phyloP scores from a whole-genome alignment of 2,329 filamentous ascomycete species.

The Penicillium sclerotigenum region DNA sequence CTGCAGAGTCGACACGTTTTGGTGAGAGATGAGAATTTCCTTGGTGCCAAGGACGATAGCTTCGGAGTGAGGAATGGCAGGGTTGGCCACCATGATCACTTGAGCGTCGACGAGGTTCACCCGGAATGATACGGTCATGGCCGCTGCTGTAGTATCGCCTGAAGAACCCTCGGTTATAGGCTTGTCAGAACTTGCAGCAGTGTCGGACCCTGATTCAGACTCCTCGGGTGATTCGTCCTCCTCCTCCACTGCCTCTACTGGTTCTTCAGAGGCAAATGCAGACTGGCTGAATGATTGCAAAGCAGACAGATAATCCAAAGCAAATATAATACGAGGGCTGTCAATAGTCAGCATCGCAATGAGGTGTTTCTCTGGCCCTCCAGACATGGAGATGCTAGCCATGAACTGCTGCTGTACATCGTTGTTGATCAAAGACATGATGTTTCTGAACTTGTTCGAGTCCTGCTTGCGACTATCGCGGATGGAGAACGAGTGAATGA shows the following conservation, averaged over 20 bases:
- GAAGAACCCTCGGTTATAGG: slow-evolving; percentile 22
- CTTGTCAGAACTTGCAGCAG: slow-evolving; percentile 26
- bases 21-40: slow-evolving; percentile 86
- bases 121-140: slow-evolving; percentile 79
- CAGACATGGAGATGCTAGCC: slow-evolving; percentile 91
- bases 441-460: slow-evolving; percentile 93
- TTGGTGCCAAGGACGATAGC: slow-evolving; percentile 94
- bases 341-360: slow-evolving; percentile 93
- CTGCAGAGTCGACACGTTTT: slow-evolving; percentile 90
- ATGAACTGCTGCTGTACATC: slow-evolving; percentile 93
- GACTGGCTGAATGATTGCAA: slow-evolving; percentile 77
- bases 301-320: slow-evolving; percentile 90
- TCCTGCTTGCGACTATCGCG: slow-evolving; percentile 84
- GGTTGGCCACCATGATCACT: slow-evolving; percentile 93
- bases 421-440: slow-evolving; percentile 96
- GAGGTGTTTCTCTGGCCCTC: slow-evolving; percentile 73
- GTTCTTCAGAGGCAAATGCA: slow-evolving; percentile 59
- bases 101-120: slow-evolving; percentile 95
- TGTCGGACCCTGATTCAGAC: slow-evolving; percentile 36
- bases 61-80: slow-evolving; percentile 82
- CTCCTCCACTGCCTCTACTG: slow-evolving; percentile 31
- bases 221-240: slow-evolving; percentile 36
- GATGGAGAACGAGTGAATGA: slow-evolving; percentile 93
- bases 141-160: slow-evolving; percentile 39
- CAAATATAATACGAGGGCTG: slow-evolving; percentile 90